phyloP scores from a whole-genome alignment of 2,329 filamentous ascomycete genomes.

The Aspergillus calidoustus region DNA sequence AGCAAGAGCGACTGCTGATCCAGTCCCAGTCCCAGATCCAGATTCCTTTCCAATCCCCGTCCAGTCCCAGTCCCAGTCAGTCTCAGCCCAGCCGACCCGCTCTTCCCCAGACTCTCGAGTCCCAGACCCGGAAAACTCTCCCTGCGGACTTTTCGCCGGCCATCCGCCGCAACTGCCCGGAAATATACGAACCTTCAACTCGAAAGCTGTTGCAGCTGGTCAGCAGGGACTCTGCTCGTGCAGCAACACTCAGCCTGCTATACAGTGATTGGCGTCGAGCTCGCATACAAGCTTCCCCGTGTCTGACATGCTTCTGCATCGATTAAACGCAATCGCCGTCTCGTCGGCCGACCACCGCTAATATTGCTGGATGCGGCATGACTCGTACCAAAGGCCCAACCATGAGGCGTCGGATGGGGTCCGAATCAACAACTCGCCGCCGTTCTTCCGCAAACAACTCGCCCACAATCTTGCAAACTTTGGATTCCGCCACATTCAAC shows the following conservation, averaged over 20 bases:
- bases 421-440: not conserved
- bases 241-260: not conserved
- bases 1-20: not conserved
- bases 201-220: not conserved
- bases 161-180: not conserved
- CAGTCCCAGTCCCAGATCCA: not conserved
- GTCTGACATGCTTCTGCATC: not conserved
- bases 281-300: not conserved
- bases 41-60: not conserved
- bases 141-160: not conserved
- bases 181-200: not conserved
- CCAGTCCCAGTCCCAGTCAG: not conserved
- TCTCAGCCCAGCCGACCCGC: too few relatives aligned
- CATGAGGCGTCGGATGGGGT: not conserved
- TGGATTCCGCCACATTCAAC: not conserved
- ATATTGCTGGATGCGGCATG: not conserved
- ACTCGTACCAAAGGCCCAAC: not conserved
- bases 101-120: not conserved
- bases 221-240: not conserved
- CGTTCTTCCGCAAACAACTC: not conserved
- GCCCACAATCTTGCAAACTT: not conserved
- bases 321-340: not conserved
- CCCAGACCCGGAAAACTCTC: not conserved
- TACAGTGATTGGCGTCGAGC: not conserved
- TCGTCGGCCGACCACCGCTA: not conserved